Conservation (phyloP, 1,139 yeast genomes). For the Candida frijolesensis region DNA sequence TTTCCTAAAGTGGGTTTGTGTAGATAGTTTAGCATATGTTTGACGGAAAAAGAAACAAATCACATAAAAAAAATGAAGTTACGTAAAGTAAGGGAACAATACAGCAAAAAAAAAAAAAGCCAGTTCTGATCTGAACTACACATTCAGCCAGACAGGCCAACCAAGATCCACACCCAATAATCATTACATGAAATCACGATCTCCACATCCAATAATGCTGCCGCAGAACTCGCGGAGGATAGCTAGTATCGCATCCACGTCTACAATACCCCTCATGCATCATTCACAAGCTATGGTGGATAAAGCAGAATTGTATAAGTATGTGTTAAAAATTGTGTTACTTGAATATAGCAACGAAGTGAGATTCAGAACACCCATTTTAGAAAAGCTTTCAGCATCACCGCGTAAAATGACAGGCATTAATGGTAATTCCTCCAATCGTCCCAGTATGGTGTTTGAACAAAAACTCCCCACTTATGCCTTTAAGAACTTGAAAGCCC, state of each 20-base stretch:
- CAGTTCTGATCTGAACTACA: not conserved
- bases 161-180: not conserved
- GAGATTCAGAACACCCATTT: constrained; percentile 49
- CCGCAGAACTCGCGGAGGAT: constrained; percentile 3
- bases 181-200: constrained; percentile 1
- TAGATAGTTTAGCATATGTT: not conserved
- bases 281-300: constrained; percentile 3
- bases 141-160: not conserved
- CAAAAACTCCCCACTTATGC: constrained; percentile 50
- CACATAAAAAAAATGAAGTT: too few relatives aligned
- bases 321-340: constrained; percentile 50
- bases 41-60: not conserved
- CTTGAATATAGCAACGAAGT: constrained; percentile 62
- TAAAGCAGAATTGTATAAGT: constrained; percentile 32
- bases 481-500: constrained; percentile 47
- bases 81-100: too few relatives aligned
- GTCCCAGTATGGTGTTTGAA: constrained; percentile 16
- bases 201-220: not conserved
- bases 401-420: not conserved
- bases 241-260: constrained; percentile 9
- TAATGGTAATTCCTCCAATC: constrained; percentile 1
- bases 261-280: constrained; percentile 1
- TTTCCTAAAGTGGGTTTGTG: constrained; percentile 4
- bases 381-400: constrained; percentile 8
- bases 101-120: not conserved